Percentiles rank a stretch among this genome's conserved stretches.
Evolutionary conservation across 352 stramenopile genomes (phyloP).

Genomic region (Pythium plurisporium): DNA sequence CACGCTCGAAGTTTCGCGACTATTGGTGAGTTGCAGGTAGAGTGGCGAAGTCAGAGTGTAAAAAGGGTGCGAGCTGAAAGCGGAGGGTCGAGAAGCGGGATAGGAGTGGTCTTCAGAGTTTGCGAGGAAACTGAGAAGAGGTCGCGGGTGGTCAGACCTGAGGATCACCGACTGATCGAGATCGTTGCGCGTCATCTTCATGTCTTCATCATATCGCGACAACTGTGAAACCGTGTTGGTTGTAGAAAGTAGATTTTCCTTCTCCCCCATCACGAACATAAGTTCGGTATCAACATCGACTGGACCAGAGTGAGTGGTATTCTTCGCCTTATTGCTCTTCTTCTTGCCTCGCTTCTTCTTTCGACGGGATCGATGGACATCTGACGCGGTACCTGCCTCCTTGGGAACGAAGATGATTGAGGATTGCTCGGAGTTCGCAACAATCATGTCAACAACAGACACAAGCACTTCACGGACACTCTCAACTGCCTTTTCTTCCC

Average conservation of each 20-base stretch:
- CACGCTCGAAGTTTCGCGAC: not conserved
- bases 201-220: not conserved
- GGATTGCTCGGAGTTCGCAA: conserved; percentile 4
- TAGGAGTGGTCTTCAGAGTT: conserved; percentile 31
- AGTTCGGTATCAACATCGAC: not conserved
- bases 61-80: conserved; percentile 43
- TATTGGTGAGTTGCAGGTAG: conserved; percentile 47
- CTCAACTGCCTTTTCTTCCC: conserved; percentile 22
- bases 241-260: conserved; percentile 15
- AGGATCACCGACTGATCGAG: conserved; percentile 11
- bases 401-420: not conserved
- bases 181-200: not conserved
- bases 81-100: conserved; percentile 24
- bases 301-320: not conserved
- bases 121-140: conserved; percentile 16
- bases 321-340: conserved; percentile 10
- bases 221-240: not conserved
- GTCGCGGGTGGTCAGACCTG: conserved; percentile 3
- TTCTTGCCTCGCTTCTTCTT: conserved; percentile 30
- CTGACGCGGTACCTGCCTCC: not conserved
- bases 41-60: conserved; percentile 42
- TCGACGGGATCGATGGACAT: no score
- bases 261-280: not conserved
- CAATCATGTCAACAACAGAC: conserved; percentile 37
- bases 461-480: conserved; percentile 32